phyloP scores from a whole-genome alignment of 805 yeast species.

The Wickerhamomyces canadensis region DNA sequence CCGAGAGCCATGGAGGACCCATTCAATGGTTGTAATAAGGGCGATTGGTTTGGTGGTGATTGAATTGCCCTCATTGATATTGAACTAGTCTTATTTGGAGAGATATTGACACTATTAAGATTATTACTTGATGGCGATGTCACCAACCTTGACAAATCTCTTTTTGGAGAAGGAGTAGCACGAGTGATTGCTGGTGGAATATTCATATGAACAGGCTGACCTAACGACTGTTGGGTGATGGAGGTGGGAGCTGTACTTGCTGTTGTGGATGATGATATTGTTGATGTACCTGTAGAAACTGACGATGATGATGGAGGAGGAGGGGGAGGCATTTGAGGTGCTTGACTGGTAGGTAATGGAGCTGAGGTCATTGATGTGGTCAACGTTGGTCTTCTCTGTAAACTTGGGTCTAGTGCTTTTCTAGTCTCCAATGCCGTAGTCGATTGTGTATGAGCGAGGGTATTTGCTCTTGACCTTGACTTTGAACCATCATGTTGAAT shows the following conservation, averaged over 20 bases:
- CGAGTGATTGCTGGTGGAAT: conserved; percentile 22
- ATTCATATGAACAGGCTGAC: no score
- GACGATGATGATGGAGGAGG: conserved; percentile 16
- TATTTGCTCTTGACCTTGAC: conserved; percentile 26
- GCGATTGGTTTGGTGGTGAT: conserved; percentile 21
- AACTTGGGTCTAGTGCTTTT: conserved; percentile 15
- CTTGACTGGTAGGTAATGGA: conserved; percentile 1
- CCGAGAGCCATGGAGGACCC: conserved; percentile 23
- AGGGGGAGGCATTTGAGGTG: conserved; percentile 2
- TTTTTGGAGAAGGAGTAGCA: conserved; percentile 45
- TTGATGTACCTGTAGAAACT: no score
- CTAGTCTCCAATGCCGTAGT: conserved; percentile 16
- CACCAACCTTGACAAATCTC: conserved; percentile 17
- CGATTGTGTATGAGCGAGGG: conserved; percentile 21
- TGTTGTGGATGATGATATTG: no score
- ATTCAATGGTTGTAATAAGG: conserved; percentile 30
- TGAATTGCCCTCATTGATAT: conserved; percentile 32
- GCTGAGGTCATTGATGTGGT: background rate
- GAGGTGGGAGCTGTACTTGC: no score
- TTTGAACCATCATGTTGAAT: conserved; percentile 11
- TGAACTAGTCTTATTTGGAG: conserved; percentile 32
- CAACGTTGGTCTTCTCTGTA: conserved; percentile 21
- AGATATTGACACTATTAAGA: conserved; percentile 20
- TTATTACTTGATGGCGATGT: conserved; percentile 26
- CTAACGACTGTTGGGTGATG: background rate